Evolutionary conservation across 306 rosid species (phyloP).

Genomic region (Sophora flavescens): DNA sequence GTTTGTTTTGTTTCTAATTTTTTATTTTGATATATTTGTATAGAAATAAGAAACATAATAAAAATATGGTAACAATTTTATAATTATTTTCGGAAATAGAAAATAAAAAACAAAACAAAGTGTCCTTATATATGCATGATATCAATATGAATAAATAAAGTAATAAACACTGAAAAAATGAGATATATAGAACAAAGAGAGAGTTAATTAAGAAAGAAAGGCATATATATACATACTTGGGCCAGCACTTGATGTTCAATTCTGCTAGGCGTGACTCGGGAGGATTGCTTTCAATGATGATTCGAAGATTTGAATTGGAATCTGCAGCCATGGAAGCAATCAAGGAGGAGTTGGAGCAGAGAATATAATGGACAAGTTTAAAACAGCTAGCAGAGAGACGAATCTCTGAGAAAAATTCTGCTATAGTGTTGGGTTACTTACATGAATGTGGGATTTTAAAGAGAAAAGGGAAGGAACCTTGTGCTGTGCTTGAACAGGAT

Average conservation of each 20-base stretch:
- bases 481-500: conserved; percentile 41
- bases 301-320: conserved; percentile 56
- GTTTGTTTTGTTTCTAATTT: no score
- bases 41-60: no score
- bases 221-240: conserved; percentile 59
- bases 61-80: no score
- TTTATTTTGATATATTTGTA: no score
- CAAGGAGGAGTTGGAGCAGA: neutral
- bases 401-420: neutral
- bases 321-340: conserved; percentile 61
- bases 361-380: conserved; percentile 20
- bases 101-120: no score
- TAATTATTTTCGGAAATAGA: no score
- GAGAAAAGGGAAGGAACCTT: conserved; percentile 47
- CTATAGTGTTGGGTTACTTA: neutral
- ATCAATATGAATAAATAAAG: conserved; percentile 23
- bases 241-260: conserved; percentile 80
- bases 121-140: neutral
- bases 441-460: conserved; percentile 19
- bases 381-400: neutral
- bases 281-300: conserved; percentile 69
- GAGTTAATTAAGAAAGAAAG: neutral
- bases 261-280: conserved; percentile 64
- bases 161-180: neutral
- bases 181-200: neutral